phyloP scores from a whole-genome alignment of 257 asterid genomes.

The Nicotiana benthamiana region DNA sequence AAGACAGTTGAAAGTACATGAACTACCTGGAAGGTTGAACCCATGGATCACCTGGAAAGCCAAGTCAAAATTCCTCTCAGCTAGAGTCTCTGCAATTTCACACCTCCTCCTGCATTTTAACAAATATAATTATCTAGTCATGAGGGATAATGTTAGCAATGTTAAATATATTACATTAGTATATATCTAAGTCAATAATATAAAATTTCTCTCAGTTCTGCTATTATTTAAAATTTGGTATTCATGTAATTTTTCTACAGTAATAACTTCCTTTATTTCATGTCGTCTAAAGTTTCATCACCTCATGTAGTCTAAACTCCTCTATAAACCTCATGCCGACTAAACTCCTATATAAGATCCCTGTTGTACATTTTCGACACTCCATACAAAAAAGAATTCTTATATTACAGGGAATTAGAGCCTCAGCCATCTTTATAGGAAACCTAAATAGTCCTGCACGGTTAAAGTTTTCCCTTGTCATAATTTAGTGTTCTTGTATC shows the following conservation, averaged over 20 bases:
- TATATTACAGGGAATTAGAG: background rate
- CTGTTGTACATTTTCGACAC: background rate
- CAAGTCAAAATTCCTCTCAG: conserved; percentile 81
- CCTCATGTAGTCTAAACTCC: background rate
- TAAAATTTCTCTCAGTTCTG: background rate
- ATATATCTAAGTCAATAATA: background rate
- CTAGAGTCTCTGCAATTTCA: conserved; percentile 91
- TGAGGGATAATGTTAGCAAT: background rate
- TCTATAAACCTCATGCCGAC: background rate
- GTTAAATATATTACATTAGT: background rate
- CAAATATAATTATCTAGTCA: background rate
- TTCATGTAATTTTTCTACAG: background rate
- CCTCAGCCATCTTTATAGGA: background rate
- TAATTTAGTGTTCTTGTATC: background rate
- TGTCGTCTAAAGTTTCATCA: background rate
- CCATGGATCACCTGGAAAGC: conserved; percentile 83
- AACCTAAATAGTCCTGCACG: background rate
- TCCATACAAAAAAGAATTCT: background rate
- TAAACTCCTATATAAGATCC: background rate
- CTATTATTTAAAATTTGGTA: background rate
- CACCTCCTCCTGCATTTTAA: conserved; percentile 74
- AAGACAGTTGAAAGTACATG: background rate
- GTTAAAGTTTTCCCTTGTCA: background rate
- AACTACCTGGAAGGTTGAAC: conserved; percentile 83
- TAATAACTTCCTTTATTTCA: background rate